phyloP scores from a whole-genome alignment of 768 basidiomycete genomes.

The Asterophora parasitica region DNA sequence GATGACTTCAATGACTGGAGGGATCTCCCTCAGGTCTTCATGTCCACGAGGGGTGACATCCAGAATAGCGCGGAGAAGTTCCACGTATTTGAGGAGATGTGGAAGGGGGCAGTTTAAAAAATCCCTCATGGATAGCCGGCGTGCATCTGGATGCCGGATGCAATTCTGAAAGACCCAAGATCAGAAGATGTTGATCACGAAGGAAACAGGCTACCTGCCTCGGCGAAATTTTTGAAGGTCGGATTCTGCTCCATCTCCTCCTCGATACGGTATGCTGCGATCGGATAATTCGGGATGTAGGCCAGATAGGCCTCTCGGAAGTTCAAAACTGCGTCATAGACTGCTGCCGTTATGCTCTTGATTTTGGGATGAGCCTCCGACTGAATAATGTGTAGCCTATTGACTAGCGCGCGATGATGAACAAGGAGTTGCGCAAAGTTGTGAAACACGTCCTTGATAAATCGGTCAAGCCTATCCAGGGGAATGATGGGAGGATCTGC shows the following conservation, averaged over 20 bases:
- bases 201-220: slow-evolving; percentile 42
- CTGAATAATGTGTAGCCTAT: slow-evolving; percentile 81
- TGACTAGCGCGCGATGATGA: slow-evolving; percentile 74
- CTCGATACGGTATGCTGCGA: slow-evolving; percentile 83
- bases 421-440: slow-evolving; percentile 75
- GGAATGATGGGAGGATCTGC: slow-evolving; percentile 79
- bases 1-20: slow-evolving; percentile 86
- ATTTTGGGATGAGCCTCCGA: slow-evolving; percentile 83
- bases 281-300: slow-evolving; percentile 89
- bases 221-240: slow-evolving; percentile 74
- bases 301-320: slow-evolving; percentile 92
- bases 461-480: slow-evolving; percentile 61
- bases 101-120: slow-evolving; percentile 92
- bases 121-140: slow-evolving; percentile 82
- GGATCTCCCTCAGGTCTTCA: slow-evolving; percentile 76
- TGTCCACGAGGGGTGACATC: slow-evolving; percentile 73
- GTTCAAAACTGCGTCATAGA: slow-evolving; percentile 85
- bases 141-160: slow-evolving; percentile 67
- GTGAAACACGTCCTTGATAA: slow-evolving; percentile 86
- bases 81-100: slow-evolving; percentile 80
- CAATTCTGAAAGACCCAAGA: slow-evolving; percentile 26
- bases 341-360: slow-evolving; percentile 74
- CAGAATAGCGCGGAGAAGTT: slow-evolving; percentile 73
- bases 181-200: not conserved
- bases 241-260: slow-evolving; percentile 81